Evolutionary conservation across 208 protist species (phyloP).

Genomic region (Leishmania major): DNA sequence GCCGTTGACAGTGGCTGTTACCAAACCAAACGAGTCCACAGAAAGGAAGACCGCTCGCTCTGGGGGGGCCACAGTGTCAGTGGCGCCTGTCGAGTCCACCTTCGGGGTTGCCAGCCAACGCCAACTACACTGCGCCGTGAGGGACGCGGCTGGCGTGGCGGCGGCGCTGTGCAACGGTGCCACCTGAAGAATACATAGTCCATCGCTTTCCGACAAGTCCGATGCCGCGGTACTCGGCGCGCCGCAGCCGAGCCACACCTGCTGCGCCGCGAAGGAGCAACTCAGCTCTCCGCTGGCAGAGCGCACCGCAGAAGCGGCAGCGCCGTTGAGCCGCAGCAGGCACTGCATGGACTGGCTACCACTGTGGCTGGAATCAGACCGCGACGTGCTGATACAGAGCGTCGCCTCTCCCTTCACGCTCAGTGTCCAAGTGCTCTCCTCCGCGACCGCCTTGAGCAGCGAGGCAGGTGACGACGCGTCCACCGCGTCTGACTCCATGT

Average conservation of each 20-base stretch:
- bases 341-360: not conserved
- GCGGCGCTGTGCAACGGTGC: not conserved
- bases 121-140: constrained; percentile 20
- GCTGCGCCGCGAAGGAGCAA: not conserved
- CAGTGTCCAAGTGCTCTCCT: constrained; percentile 18
- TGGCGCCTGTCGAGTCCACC: not conserved
- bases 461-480: constrained; percentile 16
- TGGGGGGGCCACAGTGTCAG: not conserved
- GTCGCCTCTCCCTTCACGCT: constrained; percentile 1
- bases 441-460: constrained; percentile 7
- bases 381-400: not conserved
- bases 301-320: not conserved
- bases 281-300: not conserved
- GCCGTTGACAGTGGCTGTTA: constrained; percentile 1
- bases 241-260: not conserved
- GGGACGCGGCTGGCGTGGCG: not conserved
- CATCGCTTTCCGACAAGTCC: not conserved
- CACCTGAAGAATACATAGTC: not conserved
- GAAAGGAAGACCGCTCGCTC: not conserved
- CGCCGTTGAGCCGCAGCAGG: constrained; percentile 3
- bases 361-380: constrained; percentile 1
- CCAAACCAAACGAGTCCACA: not conserved
- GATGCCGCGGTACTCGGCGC: not conserved
- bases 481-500: not conserved
- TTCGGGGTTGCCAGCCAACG: not conserved